phyloP scores from a whole-genome alignment of 2,329 filamentous ascomycete species.

The Neophaeococcomyces mojaviensis region DNA sequence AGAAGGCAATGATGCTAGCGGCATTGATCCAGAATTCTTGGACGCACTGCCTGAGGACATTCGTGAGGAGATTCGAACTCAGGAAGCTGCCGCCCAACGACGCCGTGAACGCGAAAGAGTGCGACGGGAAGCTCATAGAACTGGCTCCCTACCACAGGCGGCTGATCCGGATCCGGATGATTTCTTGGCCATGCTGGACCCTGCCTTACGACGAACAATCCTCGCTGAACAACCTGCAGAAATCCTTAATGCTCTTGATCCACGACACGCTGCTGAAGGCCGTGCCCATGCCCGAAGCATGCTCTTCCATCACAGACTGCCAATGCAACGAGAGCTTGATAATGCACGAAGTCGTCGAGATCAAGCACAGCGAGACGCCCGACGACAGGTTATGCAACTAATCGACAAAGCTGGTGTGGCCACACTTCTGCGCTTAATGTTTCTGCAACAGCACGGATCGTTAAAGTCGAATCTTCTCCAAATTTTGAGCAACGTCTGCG shows the following conservation, averaged over 20 bases:
- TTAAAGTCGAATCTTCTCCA: conserved; percentile 76
- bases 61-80: conserved; percentile 79
- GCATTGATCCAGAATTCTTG: conserved; percentile 61
- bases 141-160: conserved; percentile 36
- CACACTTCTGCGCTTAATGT: conserved; percentile 96
- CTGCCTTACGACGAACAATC: conserved; percentile 74
- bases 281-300: conserved; percentile 58
- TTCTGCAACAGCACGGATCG: conserved; percentile 84
- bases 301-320: conserved; percentile 48
- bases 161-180: conserved; percentile 70
- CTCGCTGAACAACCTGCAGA: conserved; percentile 88
- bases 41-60: conserved; percentile 87
- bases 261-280: conserved; percentile 78
- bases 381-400: conserved; percentile 80
- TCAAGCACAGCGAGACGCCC: conserved; percentile 34
- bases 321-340: conserved; percentile 30
- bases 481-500: conserved; percentile 83
- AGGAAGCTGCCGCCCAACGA: conserved; percentile 82
- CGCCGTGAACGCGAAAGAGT: conserved; percentile 77
- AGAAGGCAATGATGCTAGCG: conserved; percentile 35
- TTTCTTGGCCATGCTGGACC: conserved; percentile 84
- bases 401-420: conserved; percentile 92
- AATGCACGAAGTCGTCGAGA: conserved; percentile 21
- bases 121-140: conserved; percentile 57
- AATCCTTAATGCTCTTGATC: conserved; percentile 72